Base-by-base conservation (phyloP, 164 flowering plant genomes). In the Berberis thunbergii region DNA sequence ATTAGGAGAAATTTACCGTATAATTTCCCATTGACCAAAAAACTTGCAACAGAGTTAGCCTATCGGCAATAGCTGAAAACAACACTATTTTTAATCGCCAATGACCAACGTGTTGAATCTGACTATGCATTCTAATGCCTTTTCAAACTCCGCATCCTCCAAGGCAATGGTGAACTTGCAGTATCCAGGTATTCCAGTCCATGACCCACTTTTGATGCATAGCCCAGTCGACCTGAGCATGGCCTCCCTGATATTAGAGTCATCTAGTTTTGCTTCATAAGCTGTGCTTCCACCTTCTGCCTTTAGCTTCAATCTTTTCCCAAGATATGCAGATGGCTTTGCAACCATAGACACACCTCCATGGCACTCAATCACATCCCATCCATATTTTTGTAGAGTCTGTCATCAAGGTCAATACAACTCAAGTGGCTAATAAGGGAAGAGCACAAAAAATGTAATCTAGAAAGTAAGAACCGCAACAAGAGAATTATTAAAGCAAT, bases 131-230 rank as follows among this genome's bases (percentile, higher is more conserved):
- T 80, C 83, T 73, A 94, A 72, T 58, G 97, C 99, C 64, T 60
- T 74, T 61, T 83, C 78, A 65, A 94, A 94, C 55, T 83, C 86
- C 3, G 73, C 45, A 3, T 87, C 96, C 67, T 94, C 96, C 76
- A 94, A 66, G 10, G 88, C 97, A 62, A 91, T 55, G 2, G 88
- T 83, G 77, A 94, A 84, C 54, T 97, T 89, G 61, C 96, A 94
- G 75, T 86, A 89, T 41, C 88, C 88, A 3, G 95, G 84, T 46
- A 91, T 79, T 67, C 99, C 97, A 38, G 96, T 87, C 97, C 97
- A 94, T 0, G 79, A 64, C 57, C 87, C 75, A 59, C 96, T 85
- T 78, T 94, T 89, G 75, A 94, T 84, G 76, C 97, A 89, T 64
- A 94, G 64, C 7, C 97, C 99, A 9, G 99, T 89, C 59, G 79